Evolutionary conservation across 805 yeast species (phyloP).

Genomic region (Cyberlindnera euphorbiiphila): DNA sequence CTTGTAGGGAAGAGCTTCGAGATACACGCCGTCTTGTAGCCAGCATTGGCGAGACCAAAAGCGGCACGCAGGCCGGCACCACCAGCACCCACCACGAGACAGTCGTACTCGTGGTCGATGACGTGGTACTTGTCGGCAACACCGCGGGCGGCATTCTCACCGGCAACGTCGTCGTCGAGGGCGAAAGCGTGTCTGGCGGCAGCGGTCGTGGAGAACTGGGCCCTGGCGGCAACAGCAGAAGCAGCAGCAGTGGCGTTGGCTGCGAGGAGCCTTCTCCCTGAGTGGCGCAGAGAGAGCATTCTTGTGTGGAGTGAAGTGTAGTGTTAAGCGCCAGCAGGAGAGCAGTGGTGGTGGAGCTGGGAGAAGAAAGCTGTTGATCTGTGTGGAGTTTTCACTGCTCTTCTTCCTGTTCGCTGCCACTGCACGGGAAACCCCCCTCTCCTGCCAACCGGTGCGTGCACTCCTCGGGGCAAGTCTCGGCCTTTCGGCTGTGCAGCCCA

Average conservation of each 20-base stretch:
- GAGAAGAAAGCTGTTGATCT: constrained; percentile 4
- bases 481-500: constrained; percentile 15
- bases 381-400: background rate
- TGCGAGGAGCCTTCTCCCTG: constrained; percentile 18
- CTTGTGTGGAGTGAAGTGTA: background rate
- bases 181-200: constrained; percentile 27
- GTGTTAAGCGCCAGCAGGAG: background rate
- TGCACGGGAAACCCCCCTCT: background rate
- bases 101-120: constrained; percentile 96
- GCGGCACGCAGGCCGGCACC: constrained; percentile 99
- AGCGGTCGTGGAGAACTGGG: constrained; percentile 24
- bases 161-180: constrained; percentile 39
- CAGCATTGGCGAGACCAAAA: constrained; percentile 94
- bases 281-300: constrained; percentile 27
- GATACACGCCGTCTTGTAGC: constrained; percentile 95
- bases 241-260: too few species aligned
- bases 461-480: constrained; percentile 19
- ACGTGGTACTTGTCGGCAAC: constrained; percentile 77
- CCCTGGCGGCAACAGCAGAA: too few species aligned
- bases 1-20: constrained; percentile 97
- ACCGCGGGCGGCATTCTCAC: constrained; percentile 50
- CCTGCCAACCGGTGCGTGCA: constrained; percentile 10
- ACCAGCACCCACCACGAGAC: constrained; percentile 98
- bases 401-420: background rate
- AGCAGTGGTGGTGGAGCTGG: constrained; percentile 1